These are phyloP conservation scores for Mycena albidolilacea DNA, from an alignment of 768 basidiomycete species.

Conservation along the genomic window DNA sequence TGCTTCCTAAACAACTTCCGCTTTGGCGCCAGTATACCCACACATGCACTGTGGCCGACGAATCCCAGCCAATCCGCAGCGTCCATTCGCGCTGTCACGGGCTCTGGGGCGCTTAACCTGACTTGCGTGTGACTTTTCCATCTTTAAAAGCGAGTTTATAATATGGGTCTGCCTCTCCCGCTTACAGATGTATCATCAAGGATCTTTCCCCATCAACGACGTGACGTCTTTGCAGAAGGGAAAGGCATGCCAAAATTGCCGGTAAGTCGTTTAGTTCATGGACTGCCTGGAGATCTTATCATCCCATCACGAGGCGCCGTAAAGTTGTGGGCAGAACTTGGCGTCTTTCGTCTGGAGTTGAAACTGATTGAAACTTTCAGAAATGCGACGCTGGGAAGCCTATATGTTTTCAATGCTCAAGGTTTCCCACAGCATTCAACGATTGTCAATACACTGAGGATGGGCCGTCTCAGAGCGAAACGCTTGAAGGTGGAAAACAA, in stretches of 20 bases:
- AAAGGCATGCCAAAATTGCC: not conserved
- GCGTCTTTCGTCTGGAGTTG: not conserved
- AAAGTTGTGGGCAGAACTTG: constrained; percentile 26
- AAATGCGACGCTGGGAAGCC: constrained; percentile 38
- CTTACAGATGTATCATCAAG: too few species aligned
- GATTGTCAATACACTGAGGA: constrained; percentile 39
- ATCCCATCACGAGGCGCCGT: constrained; percentile 17
- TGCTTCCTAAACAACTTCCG: too few species aligned
- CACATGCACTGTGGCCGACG: too few species aligned
- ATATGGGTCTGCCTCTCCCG: too few species aligned
- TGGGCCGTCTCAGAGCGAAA: constrained; percentile 26
- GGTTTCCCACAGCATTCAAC: constrained; percentile 20
- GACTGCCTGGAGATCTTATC: not conserved
- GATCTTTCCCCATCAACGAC: not conserved
- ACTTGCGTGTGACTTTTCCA: too few species aligned
- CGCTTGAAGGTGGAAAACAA: constrained; percentile 34
- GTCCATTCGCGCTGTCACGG: too few species aligned
- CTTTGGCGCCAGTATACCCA: too few species aligned
- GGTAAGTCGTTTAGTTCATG: not conserved
- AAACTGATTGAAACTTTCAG: not conserved
- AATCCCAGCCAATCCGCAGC: not conserved
- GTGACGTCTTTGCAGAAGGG: not conserved
- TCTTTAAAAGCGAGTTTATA: too few species aligned
- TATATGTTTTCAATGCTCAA: constrained; percentile 33
- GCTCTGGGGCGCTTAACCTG: too few species aligned